These are phyloP conservation scores for Talaromyces sp. DNA, from an alignment of 2,329 filamentous ascomycete genomes.

Conservation along the genomic window DNA sequence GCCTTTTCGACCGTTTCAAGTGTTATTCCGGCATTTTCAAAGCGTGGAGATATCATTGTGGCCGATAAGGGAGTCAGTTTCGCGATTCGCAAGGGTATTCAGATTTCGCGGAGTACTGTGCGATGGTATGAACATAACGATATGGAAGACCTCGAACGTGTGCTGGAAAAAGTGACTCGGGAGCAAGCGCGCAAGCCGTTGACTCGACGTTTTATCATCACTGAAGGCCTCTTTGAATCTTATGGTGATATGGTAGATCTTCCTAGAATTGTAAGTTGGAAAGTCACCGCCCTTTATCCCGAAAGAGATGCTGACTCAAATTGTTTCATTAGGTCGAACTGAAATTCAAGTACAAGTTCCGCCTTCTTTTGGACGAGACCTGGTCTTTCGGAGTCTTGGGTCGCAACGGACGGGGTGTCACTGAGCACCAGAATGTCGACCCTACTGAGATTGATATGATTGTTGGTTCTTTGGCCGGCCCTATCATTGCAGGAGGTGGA, in stretches of 20 bases:
- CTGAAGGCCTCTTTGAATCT: conserved; percentile 89
- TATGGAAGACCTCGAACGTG: conserved; percentile 84
- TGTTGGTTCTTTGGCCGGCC: conserved; percentile 82
- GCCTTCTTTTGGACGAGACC: conserved; percentile 93
- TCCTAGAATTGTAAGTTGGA: conserved; percentile 66
- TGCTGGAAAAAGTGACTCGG: conserved; percentile 77
- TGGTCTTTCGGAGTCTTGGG: conserved; percentile 96
- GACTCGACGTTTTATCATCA: conserved; percentile 91
- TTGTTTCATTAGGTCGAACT: conserved; percentile 63
- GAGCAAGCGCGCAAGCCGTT: conserved; percentile 85
- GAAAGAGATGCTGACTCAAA: conserved; percentile 2
- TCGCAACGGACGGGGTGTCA: conserved; percentile 83
- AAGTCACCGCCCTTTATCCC: background rate
- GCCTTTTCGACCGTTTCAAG: conserved; percentile 95
- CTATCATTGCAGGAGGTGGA: conserved; percentile 85
- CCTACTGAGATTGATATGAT: conserved; percentile 95
- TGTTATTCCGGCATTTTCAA: conserved; percentile 94
- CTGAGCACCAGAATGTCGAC: conserved; percentile 95
- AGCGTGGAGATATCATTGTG: conserved; percentile 94
- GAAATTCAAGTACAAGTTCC: conserved; percentile 96
- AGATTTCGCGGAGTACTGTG: conserved; percentile 86
- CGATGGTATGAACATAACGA: conserved; percentile 95
- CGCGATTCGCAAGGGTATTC: conserved; percentile 87
- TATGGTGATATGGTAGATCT: conserved; percentile 79
- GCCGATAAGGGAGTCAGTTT: conserved; percentile 92